Base-by-base conservation (phyloP, 768 basidiomycete species). In the Chlorophyllum brunneum region DNA sequence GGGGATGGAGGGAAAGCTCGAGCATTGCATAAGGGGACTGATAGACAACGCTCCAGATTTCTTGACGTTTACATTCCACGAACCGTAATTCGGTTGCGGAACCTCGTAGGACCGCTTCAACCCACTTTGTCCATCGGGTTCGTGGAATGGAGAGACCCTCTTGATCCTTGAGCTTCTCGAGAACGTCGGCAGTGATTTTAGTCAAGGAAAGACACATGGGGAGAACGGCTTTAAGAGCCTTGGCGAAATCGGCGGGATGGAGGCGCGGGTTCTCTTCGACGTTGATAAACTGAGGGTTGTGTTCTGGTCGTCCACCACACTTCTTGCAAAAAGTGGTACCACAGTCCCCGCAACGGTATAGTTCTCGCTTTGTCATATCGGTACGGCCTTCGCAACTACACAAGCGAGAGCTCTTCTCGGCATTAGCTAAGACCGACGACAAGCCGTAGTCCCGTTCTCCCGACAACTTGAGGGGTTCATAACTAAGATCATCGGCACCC, bases 311-410 rank as follows among this genome's bases (percentile, higher is more conserved):
- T 23, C 92, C 93, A 36, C 89, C 90, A 63, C 93, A 95, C 63
- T 85, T 86, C 57, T 78, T 77, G 71, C 95, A 98, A 29, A 87
- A 85, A 11, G 90, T 80, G 7, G 82, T 80, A 5, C 79, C 80
- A 62, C 95, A 98, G 54, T 92, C 88, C 11, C 62, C 55, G 66
- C 95, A 98, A 9, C 76, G 78, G 31, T 80, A 77, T 33, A 95
- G 70, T 29, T 76, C 73, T 29, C 83, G 75, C 8, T 75, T 77
- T 1, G 91, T 87, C 61, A 93, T 83, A 55, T 81, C 86, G 31
- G 81, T 76, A 8, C 90, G 86, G 2, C 94, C 95, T 68, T 98
- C 95, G 63, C 95, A 98, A n/a, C 78, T 70, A 63, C 95, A 98
- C 24, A 93, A 80, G 23, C 95, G 82, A 13, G 83, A 76, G 57